phyloP scores from a whole-genome alignment of 2,329 filamentous ascomycete species.

The Cytospora piceae region DNA sequence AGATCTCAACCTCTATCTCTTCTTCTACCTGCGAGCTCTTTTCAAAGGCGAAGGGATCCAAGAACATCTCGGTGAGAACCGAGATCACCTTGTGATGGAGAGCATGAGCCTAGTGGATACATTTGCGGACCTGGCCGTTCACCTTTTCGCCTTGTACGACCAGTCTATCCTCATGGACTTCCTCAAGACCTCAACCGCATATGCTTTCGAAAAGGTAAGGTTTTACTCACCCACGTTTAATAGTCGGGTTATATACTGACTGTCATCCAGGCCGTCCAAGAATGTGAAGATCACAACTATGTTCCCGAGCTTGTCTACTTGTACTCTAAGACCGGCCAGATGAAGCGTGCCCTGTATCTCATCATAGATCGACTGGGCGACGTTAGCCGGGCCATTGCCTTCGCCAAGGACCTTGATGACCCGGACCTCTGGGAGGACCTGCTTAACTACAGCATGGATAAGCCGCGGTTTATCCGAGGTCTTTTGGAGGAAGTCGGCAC shows the following conservation, averaged over 20 bases:
- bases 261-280: constrained; percentile 60
- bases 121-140: constrained; percentile 84
- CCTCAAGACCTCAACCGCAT: constrained; percentile 80
- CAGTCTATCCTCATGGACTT: constrained; percentile 83
- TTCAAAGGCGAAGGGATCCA: constrained; percentile 76
- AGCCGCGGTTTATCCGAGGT: constrained; percentile 90
- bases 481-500: constrained; percentile 93
- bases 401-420: constrained; percentile 92
- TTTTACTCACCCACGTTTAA: not conserved
- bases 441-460: constrained; percentile 95
- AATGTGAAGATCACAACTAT: constrained; percentile 81
- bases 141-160: constrained; percentile 85
- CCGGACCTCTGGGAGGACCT: constrained; percentile 94
- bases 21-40: constrained; percentile 86
- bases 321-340: constrained; percentile 92
- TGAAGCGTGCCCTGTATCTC: constrained; percentile 85
- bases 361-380: constrained; percentile 94
- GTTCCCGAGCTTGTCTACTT: constrained; percentile 94
- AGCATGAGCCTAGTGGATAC: constrained; percentile 75
- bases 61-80: constrained; percentile 56
- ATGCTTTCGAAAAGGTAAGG: constrained; percentile 76
- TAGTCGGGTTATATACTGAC: constrained; percentile 26
- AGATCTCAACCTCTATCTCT: constrained; percentile 75
- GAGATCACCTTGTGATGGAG: constrained; percentile 61
- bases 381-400: constrained; percentile 89